Conservation (phyloP, 1,139 yeast species). For the Yamadazyma diddensiae region DNA sequence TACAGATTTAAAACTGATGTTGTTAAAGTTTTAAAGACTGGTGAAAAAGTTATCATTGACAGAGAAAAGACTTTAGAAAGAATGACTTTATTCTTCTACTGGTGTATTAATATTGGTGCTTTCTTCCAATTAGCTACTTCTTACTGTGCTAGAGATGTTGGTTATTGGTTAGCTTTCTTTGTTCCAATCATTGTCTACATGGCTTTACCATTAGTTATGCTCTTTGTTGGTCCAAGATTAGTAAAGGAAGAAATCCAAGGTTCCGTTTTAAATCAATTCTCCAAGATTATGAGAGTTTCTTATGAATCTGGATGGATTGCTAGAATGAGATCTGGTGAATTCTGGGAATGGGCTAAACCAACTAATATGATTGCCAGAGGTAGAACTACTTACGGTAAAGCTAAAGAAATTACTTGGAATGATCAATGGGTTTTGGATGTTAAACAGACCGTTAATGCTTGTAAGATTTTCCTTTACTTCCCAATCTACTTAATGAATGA, state of each 20-base stretch:
- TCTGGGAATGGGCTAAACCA: conserved; percentile 60
- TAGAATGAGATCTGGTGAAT: conserved; percentile 33
- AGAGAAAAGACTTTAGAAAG: conserved; percentile 70
- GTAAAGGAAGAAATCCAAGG: conserved; percentile 42
- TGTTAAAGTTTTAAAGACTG: conserved; percentile 56
- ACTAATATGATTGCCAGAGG: conserved; percentile 46
- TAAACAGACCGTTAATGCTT: conserved; percentile 54
- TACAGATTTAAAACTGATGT: conserved; percentile 54
- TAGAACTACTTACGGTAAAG: conserved; percentile 16
- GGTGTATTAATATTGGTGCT: conserved; percentile 80
- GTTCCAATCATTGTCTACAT: conserved; percentile 53
- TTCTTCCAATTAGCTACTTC: conserved; percentile 77
- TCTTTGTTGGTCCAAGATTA: conserved; percentile 35
- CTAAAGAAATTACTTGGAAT: conserved; percentile 41
- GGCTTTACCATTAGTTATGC: conserved; percentile 45
- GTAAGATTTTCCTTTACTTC: conserved; percentile 61
- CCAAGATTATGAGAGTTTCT: conserved; percentile 38
- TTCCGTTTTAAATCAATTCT: conserved; percentile 44
- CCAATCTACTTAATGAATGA: conserved; percentile 63
- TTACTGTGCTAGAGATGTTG: conserved; percentile 63
- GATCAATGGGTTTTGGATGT: conserved; percentile 64
- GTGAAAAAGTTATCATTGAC: conserved; percentile 68
- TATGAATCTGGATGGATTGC: conserved; percentile 38
- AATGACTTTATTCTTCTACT: conserved; percentile 73
- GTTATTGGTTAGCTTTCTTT: conserved; percentile 76